Conservation (phyloP, 2,329 filamentous ascomycete species). For the Parafenestella ontariensis region DNA sequence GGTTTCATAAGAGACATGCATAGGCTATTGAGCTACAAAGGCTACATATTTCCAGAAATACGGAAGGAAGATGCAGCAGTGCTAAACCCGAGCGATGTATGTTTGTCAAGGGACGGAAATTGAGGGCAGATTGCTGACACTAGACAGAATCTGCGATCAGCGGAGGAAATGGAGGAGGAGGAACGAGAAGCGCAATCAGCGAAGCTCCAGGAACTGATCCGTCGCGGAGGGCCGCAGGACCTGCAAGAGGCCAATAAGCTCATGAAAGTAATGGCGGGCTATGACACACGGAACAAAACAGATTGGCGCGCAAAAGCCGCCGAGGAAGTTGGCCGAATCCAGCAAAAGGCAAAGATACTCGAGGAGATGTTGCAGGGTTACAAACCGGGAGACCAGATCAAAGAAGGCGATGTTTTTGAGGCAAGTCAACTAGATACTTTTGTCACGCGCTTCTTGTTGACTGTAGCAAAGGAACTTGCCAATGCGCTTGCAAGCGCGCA, state of each 20-base stretch:
- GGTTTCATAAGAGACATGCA: conserved; percentile 99
- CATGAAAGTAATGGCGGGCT: conserved; percentile 99
- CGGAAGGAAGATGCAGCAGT: conserved; percentile 94
- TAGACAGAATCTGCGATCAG: conserved; percentile 85
- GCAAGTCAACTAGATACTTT: conserved; percentile 49
- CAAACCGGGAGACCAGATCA: conserved; percentile 79
- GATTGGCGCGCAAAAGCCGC: conserved; percentile 98
- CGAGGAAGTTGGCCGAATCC: conserved; percentile 91
- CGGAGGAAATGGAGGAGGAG: conserved; percentile 98
- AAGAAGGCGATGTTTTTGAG: conserved; percentile 72
- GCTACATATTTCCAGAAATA: conserved; percentile 93
- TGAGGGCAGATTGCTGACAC: conserved; percentile 21
- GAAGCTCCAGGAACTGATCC: conserved; percentile 97
- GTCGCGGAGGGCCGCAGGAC: conserved; percentile 88
- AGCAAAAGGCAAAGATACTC: conserved; percentile 89
- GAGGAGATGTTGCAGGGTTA: conserved; percentile 92
- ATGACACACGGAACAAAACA: conserved; percentile 92
- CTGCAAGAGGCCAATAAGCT: conserved; percentile 95
- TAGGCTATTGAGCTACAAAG: conserved; percentile 91
- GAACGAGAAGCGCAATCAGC: conserved; percentile 93
- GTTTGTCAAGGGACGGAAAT: conserved; percentile 46
- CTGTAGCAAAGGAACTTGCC: conserved; percentile 74
- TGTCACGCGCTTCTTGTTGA: conserved; percentile 20
- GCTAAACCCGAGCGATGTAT: conserved; percentile 92
- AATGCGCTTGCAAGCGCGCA: conserved; percentile 90